A percentile compares a stretch with the other conserved stretches of the same genome.
Evolutionary conservation across 768 basidiomycete genomes (phyloP).

Genomic region (Phylloporus rhodoxanthus): DNA sequence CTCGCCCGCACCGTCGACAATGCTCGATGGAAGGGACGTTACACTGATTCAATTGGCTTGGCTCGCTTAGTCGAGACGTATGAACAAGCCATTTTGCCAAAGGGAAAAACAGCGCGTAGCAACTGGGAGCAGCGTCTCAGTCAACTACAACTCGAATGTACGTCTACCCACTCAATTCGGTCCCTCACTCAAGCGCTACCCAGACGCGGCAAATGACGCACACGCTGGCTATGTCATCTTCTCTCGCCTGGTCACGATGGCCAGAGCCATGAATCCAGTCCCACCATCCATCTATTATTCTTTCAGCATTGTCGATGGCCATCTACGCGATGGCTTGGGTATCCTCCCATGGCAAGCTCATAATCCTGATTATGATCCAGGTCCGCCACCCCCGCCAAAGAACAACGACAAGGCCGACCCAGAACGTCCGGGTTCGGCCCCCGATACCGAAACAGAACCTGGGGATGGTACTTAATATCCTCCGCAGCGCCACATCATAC

Average conservation of each 20-base stretch:
- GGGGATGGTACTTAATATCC: background rate
- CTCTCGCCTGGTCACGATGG: conserved; percentile 41
- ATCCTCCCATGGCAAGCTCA: conserved; percentile 43
- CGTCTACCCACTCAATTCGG: conserved; percentile 20
- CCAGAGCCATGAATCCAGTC: conserved; percentile 28
- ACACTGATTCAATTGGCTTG: conserved; percentile 54
- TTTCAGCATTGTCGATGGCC: conserved; percentile 49
- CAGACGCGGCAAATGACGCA: conserved; percentile 72
- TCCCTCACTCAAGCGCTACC: background rate
- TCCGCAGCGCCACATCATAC: background rate
- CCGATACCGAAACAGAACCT: background rate
- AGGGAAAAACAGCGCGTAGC: conserved; percentile 57
- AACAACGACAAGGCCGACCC: conserved; percentile 7
- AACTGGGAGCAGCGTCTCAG: conserved; percentile 61
- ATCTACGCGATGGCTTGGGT: conserved; percentile 36
- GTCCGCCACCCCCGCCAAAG: conserved; percentile 49
- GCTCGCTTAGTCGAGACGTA: conserved; percentile 62
- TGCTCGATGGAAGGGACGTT: conserved; percentile 65
- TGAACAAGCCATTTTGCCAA: conserved; percentile 44
- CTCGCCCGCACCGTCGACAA: conserved; percentile 70
- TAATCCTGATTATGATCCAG: conserved; percentile 70
- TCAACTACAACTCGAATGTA: conserved; percentile 53
- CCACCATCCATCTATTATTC: conserved; percentile 43
- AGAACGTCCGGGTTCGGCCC: background rate
- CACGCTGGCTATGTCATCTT: conserved; percentile 57